Conservation (phyloP, 352 stramenopile genomes). For the Thalassiosira exigua region DNA sequence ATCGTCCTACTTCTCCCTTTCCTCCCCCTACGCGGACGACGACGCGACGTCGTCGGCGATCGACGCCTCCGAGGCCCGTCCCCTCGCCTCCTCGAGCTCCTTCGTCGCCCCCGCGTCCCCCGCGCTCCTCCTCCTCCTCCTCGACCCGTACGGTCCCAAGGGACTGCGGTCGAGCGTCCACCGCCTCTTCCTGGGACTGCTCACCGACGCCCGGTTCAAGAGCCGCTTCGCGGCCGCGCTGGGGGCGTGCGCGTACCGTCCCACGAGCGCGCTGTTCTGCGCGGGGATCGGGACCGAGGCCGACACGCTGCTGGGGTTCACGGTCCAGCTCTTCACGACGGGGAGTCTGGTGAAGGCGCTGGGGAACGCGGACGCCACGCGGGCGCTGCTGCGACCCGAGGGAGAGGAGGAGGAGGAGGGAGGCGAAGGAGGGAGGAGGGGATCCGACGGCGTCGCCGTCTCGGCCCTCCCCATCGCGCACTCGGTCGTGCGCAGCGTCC, state of each 20-base stretch:
- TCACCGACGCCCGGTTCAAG: slow-evolving; percentile 95
- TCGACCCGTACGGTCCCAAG: slow-evolving; percentile 95
- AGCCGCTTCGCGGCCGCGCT: slow-evolving; percentile 88
- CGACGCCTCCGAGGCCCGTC: slow-evolving; percentile 65
- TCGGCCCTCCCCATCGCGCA: slow-evolving; percentile 81
- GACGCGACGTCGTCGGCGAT: slow-evolving; percentile 42
- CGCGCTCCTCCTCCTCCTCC: slow-evolving; percentile 89
- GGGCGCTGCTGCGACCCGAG: slow-evolving; percentile 72
- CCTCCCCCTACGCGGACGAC: background rate
- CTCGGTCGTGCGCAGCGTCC: slow-evolving; percentile 81
- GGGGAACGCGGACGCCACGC: slow-evolving; percentile 69
- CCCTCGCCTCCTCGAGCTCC: slow-evolving; percentile 72
- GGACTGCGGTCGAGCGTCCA: slow-evolving; percentile 91
- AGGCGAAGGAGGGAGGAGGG: slow-evolving; percentile 17
- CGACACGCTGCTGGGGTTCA: slow-evolving; percentile 83
- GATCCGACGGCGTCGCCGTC: slow-evolving; percentile 62
- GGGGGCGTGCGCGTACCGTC: slow-evolving; percentile 75
- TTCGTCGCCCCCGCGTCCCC: slow-evolving; percentile 74
- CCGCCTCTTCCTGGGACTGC: slow-evolving; percentile 93
- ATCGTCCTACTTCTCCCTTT: slow-evolving; percentile 4
- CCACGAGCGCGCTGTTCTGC: slow-evolving; percentile 83
- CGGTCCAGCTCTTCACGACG: slow-evolving; percentile 85
- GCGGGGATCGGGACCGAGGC: slow-evolving; percentile 84
- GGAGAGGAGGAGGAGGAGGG: slow-evolving; percentile 56
- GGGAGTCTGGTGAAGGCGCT: slow-evolving; percentile 82